phyloP scores from a whole-genome alignment of 2,329 filamentous ascomycete genomes.

The Sporothrix humicola region DNA sequence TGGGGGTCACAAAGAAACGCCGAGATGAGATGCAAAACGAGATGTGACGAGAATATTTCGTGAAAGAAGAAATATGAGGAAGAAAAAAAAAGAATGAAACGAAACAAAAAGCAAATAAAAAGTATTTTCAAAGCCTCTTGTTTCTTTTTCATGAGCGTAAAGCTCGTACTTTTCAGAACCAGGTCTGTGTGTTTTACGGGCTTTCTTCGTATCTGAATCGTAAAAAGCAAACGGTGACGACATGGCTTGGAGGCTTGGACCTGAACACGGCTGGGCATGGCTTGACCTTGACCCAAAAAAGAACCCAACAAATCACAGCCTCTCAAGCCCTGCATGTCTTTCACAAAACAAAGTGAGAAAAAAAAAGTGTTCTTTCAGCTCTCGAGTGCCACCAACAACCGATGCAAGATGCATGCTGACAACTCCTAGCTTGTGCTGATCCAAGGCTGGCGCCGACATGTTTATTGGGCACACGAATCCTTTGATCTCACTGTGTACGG shows the following conservation, averaged over 20 bases:
- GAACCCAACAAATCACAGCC: background rate
- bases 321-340: slow-evolving; percentile 11
- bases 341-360: no score
- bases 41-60: background rate
- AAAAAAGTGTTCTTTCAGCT: slow-evolving; percentile 22
- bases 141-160: background rate
- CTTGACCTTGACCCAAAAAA: background rate
- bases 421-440: background rate
- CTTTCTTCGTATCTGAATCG: background rate
- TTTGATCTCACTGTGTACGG: background rate
- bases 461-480: background rate
- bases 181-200: background rate
- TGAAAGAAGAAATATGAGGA: background rate
- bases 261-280: no score
- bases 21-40: background rate
- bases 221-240: background rate
- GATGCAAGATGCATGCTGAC: background rate
- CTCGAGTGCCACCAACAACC: background rate
- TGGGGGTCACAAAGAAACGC: slow-evolving; percentile 21
- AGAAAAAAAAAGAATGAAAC: background rate
- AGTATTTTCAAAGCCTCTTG: no score
- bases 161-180: no score
- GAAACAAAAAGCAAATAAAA: background rate
- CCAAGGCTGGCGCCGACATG: slow-evolving; percentile 10
- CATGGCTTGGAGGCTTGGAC: background rate